Evolutionary conservation across 1,284 basidiomycete species (phyloP), one percentile per base, ranked within the genome.

Genomic region (Moesziomyces aphidis): DNA sequence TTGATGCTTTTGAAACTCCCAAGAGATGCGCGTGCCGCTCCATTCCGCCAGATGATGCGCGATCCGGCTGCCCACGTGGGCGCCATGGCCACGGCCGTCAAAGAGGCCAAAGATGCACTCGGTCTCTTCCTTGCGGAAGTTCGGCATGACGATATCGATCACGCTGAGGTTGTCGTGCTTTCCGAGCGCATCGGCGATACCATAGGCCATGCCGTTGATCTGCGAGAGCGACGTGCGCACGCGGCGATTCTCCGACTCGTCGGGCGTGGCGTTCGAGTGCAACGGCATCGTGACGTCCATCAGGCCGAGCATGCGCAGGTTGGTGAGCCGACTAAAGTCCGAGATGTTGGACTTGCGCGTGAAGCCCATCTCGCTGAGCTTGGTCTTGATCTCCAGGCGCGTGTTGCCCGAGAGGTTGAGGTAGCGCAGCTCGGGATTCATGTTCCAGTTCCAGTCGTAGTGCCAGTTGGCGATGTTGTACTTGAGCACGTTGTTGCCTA

Each of bases 381-480:
- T 80, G 44, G 91, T 91, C 85, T 92, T 92, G 86, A 94, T 93
- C 86, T 92, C 92, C n/a, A 94, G 88, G 48, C 91, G 89, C 86
- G 93, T 93, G 86, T 94, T 94, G 17, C 93, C 93, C 0, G 93
- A 94, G 55, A 94, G 81, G 82, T 94, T 94, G 74, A 94, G 91
- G 85, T 97, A 98, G 58, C 91, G 91, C 66, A 99, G 88, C 74
- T 93, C 92, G 70, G 91, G 90, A 85, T 98, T 99, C 88, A 95
- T 97, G 85, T 98, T 98, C 97, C 97, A 99, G 85, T 99, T 99
- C 96, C 96, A 99, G 86, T 99, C 97, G 86, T 96, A 99, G 82
- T 96, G 93, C 92, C 92, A 96, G 83, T 99, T 99, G 80, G 94
- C 93, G 76, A 98, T 95, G 84, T 99, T 99, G 86, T 99, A 99